A percentile compares a stretch with the other conserved stretches of the same genome.
Conservation (phyloP, 306 rosid genomes). For the Malus orientalis region DNA sequence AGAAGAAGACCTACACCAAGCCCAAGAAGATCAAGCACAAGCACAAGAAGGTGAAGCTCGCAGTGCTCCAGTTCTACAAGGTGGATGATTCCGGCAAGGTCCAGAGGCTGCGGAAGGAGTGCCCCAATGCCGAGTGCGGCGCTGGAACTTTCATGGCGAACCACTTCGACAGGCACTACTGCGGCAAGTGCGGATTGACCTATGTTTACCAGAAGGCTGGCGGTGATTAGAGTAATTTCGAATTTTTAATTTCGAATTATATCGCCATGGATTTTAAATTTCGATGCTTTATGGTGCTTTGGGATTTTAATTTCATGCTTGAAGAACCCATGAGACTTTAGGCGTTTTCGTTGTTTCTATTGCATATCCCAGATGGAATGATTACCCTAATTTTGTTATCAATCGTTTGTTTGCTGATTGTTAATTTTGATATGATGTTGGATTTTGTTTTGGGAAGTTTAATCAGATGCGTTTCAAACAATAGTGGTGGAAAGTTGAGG, state of each 20-base stretch:
- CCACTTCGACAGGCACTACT: slow-evolving; percentile 86
- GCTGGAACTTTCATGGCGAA: slow-evolving; percentile 96
- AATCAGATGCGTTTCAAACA: not conserved
- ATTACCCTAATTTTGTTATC: not conserved
- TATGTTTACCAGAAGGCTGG: slow-evolving; percentile 83
- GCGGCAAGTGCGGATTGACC: slow-evolving; percentile 89
- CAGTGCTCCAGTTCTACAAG: slow-evolving; percentile 77
- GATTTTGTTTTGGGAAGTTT: not conserved
- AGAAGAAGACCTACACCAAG: slow-evolving; percentile 97
- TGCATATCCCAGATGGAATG: not conserved
- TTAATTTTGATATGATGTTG: not conserved
- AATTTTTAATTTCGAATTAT: not conserved
- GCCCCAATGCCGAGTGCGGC: slow-evolving; percentile 84
- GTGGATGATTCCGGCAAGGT: slow-evolving; percentile 84
- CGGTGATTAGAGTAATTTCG: slow-evolving; percentile 35
- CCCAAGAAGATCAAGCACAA: slow-evolving; percentile 98
- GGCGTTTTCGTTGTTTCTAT: not conserved
- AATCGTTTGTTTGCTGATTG: not conserved
- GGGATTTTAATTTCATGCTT: not conserved
- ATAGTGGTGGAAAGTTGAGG: not conserved
- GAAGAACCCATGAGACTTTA: not conserved
- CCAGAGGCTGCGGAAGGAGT: slow-evolving; percentile 86
- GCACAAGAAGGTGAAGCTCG: slow-evolving; percentile 91
- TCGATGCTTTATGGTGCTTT: not conserved
- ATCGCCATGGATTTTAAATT: not conserved